These are phyloP conservation scores for Tetrahymena malaccensis DNA, from an alignment of 73 alveolate species.

Conservation along the genomic window DNA sequence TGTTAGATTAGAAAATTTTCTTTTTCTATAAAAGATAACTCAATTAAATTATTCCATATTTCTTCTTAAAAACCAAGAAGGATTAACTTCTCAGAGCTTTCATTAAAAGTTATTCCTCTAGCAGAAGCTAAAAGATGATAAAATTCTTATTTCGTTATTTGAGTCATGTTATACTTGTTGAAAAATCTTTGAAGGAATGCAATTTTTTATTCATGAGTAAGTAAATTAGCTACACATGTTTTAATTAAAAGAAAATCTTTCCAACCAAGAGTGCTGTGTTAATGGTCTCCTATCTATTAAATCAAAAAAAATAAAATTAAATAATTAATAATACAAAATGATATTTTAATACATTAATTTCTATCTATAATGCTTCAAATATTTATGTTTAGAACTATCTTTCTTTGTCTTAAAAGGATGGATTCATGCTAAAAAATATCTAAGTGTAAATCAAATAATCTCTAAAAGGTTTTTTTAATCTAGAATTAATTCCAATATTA, in stretches of 20 bases:
- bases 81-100: neutral
- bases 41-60: neutral
- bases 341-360: neutral
- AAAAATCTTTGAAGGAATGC: neutral
- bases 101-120: neutral
- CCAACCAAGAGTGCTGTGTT: neutral
- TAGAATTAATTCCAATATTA: neutral
- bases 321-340: neutral
- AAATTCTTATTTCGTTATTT: neutral
- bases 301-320: neutral
- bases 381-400: neutral
- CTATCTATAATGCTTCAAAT: neutral
- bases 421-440: neutral
- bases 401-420: neutral
- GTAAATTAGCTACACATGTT: neutral
- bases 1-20: neutral
- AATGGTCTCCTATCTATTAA: neutral
- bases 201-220: neutral
- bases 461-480: neutral
- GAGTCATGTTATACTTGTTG: neutral
- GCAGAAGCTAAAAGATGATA: neutral
- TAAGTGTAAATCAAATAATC: neutral
- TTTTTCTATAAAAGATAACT: neutral
- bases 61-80: neutral
- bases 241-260: neutral